Conservation (phyloP, 2,329 filamentous ascomycete genomes). For the Blastomyces gilchristii region DNA sequence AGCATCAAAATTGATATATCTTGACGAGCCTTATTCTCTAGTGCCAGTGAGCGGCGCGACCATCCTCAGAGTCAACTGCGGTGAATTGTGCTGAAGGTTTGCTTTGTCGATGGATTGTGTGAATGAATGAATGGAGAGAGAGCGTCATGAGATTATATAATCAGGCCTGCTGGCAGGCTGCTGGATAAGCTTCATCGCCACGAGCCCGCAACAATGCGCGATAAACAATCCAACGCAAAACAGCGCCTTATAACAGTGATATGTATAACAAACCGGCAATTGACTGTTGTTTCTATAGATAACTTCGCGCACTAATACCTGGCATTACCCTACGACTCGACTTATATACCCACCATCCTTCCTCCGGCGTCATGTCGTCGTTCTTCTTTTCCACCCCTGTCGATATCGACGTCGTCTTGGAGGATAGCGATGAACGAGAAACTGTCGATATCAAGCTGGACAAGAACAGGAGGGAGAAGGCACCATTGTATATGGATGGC, state of each 20-base stretch:
- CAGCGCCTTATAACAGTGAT: background rate
- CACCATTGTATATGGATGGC: conserved; percentile 92
- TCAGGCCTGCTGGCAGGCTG: too few relatives aligned
- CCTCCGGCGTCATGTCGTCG: conserved; percentile 63
- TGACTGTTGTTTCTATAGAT: background rate
- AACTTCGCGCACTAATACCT: background rate
- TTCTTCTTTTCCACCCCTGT: conserved; percentile 98
- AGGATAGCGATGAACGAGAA: conserved; percentile 84
- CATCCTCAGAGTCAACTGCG: too few relatives aligned
- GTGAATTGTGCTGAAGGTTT: too few relatives aligned
- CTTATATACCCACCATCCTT: background rate
- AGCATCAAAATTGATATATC: background rate
- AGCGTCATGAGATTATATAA: too few relatives aligned
- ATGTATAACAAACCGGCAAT: background rate
- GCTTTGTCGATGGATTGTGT: too few relatives aligned
- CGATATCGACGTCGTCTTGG: conserved; percentile 97
- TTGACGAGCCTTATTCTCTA: background rate
- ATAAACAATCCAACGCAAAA: background rate
- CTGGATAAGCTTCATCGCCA: background rate
- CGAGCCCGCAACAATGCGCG: background rate
- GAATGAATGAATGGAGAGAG: too few relatives aligned
- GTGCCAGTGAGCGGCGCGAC: background rate
- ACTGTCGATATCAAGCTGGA: conserved; percentile 98
- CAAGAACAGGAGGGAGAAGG: conserved; percentile 95
- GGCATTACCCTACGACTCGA: background rate